A percentile compares a stretch with the other conserved stretches of the same genome.
phyloP scores from a whole-genome alignment of 805 yeast genomes.

The Metschnikowia drakensbergensis region DNA sequence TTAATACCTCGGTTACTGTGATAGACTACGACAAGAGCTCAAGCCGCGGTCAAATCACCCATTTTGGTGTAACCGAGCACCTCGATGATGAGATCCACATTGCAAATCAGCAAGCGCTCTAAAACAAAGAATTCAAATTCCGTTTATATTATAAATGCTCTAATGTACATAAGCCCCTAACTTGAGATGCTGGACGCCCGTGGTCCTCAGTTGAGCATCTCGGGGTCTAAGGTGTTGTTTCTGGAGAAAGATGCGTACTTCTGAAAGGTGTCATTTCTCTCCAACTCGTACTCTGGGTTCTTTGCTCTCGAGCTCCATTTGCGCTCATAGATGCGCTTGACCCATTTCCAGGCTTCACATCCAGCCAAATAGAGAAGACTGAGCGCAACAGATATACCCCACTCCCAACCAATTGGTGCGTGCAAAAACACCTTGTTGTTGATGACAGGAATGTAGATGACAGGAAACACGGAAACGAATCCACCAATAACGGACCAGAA shows the following conservation, averaged over 20 bases:
- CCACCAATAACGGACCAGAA: conserved; percentile 39
- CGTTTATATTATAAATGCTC: background rate
- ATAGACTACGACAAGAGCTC: conserved; percentile 49
- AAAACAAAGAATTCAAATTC: background rate
- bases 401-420: conserved; percentile 36
- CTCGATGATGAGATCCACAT: conserved; percentile 44
- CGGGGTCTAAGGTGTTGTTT: conserved; percentile 41
- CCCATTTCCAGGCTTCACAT: conserved; percentile 40
- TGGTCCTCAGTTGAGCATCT: conserved; percentile 11
- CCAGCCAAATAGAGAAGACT: conserved; percentile 28
- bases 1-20: conserved; percentile 69
- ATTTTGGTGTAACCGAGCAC: conserved; percentile 67
- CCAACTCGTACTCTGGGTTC: conserved; percentile 63
- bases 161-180: background rate
- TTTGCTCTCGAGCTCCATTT: conserved; percentile 32
- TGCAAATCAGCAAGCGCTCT: conserved; percentile 16
- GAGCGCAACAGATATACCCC: conserved; percentile 37
- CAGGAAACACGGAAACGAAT: conserved; percentile 36
- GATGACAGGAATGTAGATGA: conserved; percentile 39
- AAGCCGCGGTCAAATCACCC: conserved; percentile 43
- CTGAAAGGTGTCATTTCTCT: conserved; percentile 58
- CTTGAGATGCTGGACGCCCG: background rate
- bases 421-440: conserved; percentile 38
- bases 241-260: conserved; percentile 58
- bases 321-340: conserved; percentile 32